Conservation (phyloP, 371 early-diverging fungal genomes). For the Apophysomyces elegans region DNA sequence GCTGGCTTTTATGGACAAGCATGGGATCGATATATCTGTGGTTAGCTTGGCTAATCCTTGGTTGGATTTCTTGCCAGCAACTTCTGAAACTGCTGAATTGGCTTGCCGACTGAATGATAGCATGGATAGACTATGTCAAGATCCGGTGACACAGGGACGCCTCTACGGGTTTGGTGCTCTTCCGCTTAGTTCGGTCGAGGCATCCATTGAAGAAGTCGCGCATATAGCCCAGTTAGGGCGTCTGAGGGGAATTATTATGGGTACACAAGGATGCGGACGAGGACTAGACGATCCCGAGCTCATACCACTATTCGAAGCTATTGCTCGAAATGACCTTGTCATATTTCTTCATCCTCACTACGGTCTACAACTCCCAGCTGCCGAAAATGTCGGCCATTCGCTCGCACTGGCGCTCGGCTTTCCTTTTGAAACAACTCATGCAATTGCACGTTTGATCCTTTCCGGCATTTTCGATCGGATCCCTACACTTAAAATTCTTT, state of each 20-base stretch:
- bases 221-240: constrained; percentile 25
- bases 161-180: constrained; percentile 43
- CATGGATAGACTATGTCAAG: constrained; percentile 29
- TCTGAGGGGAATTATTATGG: constrained; percentile 42
- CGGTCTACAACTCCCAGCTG: constrained; percentile 30
- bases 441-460: constrained; percentile 39
- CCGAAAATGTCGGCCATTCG: constrained; percentile 35
- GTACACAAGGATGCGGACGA: constrained; percentile 37
- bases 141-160: constrained; percentile 16
- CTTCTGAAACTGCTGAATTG: constrained; percentile 18
- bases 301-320: constrained; percentile 34
- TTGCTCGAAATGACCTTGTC: constrained; percentile 27
- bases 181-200: constrained; percentile 30
- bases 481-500: constrained; percentile 40
- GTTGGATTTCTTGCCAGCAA: constrained; percentile 28
- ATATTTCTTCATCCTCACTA: constrained; percentile 51
- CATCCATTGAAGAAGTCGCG: constrained; percentile 29
- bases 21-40: constrained; percentile 26
- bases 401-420: constrained; percentile 49
- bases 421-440: constrained; percentile 47
- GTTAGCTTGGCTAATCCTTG: constrained; percentile 30
- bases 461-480: constrained; percentile 40
- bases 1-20: constrained; percentile 27
- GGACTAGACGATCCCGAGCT: constrained; percentile 48
- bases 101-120: constrained; percentile 33